Percentiles rank a stretch among this genome's conserved stretches.
phyloP scores from a whole-genome alignment of 345 rosid species.

The Citropsis articulata region DNA sequence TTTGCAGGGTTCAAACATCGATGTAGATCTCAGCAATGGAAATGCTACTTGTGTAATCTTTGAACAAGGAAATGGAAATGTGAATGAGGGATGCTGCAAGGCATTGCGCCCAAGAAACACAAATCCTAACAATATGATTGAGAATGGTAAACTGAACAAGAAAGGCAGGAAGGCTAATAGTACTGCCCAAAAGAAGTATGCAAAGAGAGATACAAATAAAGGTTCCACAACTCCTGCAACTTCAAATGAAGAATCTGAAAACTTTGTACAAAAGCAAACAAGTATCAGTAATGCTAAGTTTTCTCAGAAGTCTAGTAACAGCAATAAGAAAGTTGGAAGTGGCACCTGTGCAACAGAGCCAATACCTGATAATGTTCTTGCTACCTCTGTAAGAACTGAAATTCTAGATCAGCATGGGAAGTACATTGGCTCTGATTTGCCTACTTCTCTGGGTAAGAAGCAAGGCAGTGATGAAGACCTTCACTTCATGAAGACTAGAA shows the following conservation, averaged over 20 bases:
- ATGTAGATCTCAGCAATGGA: constrained; percentile 16
- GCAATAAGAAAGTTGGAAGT: constrained; percentile 6
- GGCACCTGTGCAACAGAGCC: constrained; percentile 1
- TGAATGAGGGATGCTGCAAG: neutral
- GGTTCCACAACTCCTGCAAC: constrained; percentile 20
- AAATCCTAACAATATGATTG: constrained; percentile 10
- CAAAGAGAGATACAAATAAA: constrained; percentile 22
- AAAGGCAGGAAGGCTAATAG: constrained; percentile 23
- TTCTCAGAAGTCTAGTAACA: constrained; percentile 7
- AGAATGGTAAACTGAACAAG: constrained; percentile 16
- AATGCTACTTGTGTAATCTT: constrained; percentile 17
- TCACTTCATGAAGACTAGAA: constrained; percentile 14
- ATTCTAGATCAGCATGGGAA: neutral
- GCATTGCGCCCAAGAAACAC: constrained; percentile 16
- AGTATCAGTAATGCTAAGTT: neutral
- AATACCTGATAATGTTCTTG: constrained; percentile 6
- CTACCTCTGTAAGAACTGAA: constrained; percentile 13
- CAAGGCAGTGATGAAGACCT: constrained; percentile 9
- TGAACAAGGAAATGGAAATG: constrained; percentile 13
- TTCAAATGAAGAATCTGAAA: constrained; percentile 18
- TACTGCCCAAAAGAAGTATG: constrained; percentile 20
- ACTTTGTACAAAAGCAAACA: constrained; percentile 11
- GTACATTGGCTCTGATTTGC: constrained; percentile 4
- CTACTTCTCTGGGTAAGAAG: constrained; percentile 8
- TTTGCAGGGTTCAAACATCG: constrained; percentile 8